These are phyloP conservation scores for Silene latifolia DNA, from an alignment of 148 eudicot genomes.

Conservation along the genomic window DNA sequence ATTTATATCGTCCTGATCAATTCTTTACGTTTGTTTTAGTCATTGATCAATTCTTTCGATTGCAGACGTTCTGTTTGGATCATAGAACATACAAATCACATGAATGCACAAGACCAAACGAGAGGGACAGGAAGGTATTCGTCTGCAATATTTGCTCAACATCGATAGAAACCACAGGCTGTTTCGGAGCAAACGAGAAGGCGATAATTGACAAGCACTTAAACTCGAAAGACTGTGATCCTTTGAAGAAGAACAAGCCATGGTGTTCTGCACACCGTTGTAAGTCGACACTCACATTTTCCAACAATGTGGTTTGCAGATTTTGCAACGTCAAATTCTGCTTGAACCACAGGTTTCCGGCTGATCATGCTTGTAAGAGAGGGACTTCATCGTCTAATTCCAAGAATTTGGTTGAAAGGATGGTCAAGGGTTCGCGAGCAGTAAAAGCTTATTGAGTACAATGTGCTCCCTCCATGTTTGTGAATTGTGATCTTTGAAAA, in stretches of 20 bases:
- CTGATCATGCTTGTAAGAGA: conserved; percentile 52
- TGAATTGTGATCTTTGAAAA: too few relatives aligned
- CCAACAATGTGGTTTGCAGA: conserved; percentile 65
- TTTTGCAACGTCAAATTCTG: conserved; percentile 55
- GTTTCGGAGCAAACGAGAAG: conserved; percentile 45
- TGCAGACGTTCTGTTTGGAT: conserved; percentile 72
- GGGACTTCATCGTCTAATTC: conserved; percentile 12
- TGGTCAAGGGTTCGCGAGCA: conserved; percentile 31
- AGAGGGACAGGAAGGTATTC: conserved; percentile 55
- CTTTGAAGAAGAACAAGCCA: conserved; percentile 70
- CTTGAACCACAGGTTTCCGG: conserved; percentile 71
- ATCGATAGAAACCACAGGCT: conserved; percentile 67
- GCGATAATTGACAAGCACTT: conserved; percentile 46
- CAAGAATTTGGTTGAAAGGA: conserved; percentile 43
- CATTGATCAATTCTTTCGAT: neutral
- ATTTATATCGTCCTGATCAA: too few relatives aligned
- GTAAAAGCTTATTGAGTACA: conserved; percentile 50
- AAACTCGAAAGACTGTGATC: conserved; percentile 71
- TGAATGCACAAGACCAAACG: conserved; percentile 62
- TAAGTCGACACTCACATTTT: conserved; percentile 58
- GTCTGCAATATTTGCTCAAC: conserved; percentile 67
- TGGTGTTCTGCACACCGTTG: conserved; percentile 64
- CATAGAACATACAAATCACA: conserved; percentile 76
- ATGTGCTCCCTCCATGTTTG: neutral
- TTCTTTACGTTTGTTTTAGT: neutral